Conservation (phyloP, 768 basidiomycete species). For the Podaxis sp. region DNA sequence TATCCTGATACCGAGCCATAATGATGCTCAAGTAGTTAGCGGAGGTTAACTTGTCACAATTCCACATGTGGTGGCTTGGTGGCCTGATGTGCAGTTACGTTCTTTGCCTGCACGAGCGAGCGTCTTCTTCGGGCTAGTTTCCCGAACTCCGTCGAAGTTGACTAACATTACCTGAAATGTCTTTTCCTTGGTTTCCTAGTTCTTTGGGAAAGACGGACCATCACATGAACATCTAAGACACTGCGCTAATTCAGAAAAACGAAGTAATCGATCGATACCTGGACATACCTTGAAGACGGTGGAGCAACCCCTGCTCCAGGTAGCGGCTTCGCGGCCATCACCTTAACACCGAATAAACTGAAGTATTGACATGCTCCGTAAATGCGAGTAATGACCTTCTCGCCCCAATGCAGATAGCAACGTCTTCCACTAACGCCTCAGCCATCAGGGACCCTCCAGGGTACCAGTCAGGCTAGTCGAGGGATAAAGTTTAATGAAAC, state of each 20-base stretch:
- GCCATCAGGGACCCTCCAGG: not conserved
- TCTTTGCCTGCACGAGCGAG: not conserved
- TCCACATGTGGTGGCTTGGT: not conserved
- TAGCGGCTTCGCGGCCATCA: conserved; percentile 3
- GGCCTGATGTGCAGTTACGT: conserved; percentile 1
- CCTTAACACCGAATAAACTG: not conserved
- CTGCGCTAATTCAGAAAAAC: not conserved
- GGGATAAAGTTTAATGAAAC: conserved; percentile 7
- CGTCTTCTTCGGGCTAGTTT: not conserved
- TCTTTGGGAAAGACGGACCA: not conserved
- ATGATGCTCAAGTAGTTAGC: not conserved
- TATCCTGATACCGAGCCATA: not conserved
- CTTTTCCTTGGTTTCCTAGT: not conserved
- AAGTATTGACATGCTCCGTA: not conserved
- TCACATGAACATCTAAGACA: not conserved
- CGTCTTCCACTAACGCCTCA: not conserved
- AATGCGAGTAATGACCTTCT: not conserved
- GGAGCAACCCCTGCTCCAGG: not conserved
- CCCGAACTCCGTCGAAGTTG: not conserved
- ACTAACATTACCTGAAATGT: not conserved
- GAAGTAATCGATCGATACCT: not conserved
- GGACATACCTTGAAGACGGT: not conserved
- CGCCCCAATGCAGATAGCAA: conserved; percentile 3
- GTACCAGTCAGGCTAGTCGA: not conserved
- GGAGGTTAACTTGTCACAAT: not conserved